Evolutionary conservation across 2,329 filamentous ascomycete genomes (phyloP), one percentile per base, ranked within the genome.

Genomic region (Penicillium frequentans): DNA sequence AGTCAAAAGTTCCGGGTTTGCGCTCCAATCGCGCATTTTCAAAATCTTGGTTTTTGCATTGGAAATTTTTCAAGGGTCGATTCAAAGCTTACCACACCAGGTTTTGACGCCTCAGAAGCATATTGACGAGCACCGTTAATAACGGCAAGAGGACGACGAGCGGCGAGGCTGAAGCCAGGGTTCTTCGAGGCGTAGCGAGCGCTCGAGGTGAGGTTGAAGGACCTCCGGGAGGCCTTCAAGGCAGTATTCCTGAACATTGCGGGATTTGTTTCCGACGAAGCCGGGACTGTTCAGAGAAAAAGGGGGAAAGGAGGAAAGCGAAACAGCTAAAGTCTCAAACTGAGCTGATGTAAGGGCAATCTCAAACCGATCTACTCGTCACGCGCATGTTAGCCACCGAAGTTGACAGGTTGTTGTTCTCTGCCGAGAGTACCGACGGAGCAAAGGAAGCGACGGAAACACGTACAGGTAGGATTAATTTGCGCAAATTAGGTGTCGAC

Each of bases 71-170:
- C n/a, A 21, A 31, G 31, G 44, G 56, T 55, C 57, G 57, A 57
- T 51, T 70, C 33, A 57, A 57, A 58, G 70, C 83, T 75, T 79
- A 86, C 84, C 71, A 88, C 86, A 67, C 85, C 84, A 72, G 83
- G 82, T 71, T 79, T 78, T 52, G 80, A 82, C 43, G 85, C 83
- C 72, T 85, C 82, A 5, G 82, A 74, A 53, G 85, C 85, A 82
- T 88, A 88, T 58, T 72, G 71, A 64, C 85, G 80, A 64, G 75
- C 77, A 61, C 74, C 70, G 56, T 68, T 70, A 58, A 77, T 68
- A 49, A 80, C 60, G 54, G 78, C 76, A 50, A 80, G 67, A 64
- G 77, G 76, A 59, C 75, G 75, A 57, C 76, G 70, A 45, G 72
- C 65, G 37, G 74, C 67, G 54, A 77, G 61, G 59, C 66, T 66